A percentile compares a stretch with the other conserved stretches of the same genome.
phyloP scores from a whole-genome alignment of 1,284 basidiomycete genomes.

The Fomitopsis schrenkii region DNA sequence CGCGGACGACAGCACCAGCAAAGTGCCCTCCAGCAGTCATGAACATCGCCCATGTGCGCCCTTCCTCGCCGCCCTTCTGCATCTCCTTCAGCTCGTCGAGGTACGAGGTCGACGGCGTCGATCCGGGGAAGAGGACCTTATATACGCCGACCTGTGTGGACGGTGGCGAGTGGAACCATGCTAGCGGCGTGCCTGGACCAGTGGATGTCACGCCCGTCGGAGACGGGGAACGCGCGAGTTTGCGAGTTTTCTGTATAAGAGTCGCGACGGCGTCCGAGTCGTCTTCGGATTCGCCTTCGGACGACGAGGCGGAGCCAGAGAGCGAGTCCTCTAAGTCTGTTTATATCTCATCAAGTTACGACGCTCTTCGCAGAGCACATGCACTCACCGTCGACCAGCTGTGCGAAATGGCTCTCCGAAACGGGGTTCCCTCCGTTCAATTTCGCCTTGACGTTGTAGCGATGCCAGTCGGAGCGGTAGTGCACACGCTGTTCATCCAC shows the following conservation, averaged over 20 bases:
- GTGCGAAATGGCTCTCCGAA: slow-evolving; percentile 67
- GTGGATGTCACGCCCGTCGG: slow-evolving; percentile 36
- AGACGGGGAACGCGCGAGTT: slow-evolving; percentile 44
- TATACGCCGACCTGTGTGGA: slow-evolving; percentile 91
- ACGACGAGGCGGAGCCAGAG: slow-evolving; percentile 81
- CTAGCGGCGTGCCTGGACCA: slow-evolving; percentile 68
- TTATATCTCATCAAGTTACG: too few relatives aligned
- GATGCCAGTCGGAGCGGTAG: slow-evolving; percentile 96
- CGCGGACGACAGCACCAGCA: slow-evolving; percentile 84
- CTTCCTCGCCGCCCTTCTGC: slow-evolving; percentile 58
- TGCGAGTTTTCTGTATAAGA: slow-evolving; percentile 59
- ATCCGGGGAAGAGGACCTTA: slow-evolving; percentile 64
- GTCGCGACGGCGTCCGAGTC: slow-evolving; percentile 56
- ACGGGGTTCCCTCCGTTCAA: slow-evolving; percentile 60
- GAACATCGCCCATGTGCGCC: slow-evolving; percentile 87
- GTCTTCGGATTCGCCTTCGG: slow-evolving; percentile 43
- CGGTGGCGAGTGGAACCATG: slow-evolving; percentile 87
- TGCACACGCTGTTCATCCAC: slow-evolving; percentile 85
- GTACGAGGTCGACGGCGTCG: slow-evolving; percentile 37
- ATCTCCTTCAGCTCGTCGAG: slow-evolving; percentile 60
- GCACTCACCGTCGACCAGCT: slow-evolving; percentile 66
- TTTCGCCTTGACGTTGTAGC: slow-evolving; percentile 91
- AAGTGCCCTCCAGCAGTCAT: slow-evolving; percentile 99
- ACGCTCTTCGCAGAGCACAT: too few relatives aligned
- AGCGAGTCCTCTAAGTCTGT: slow-evolving; percentile 83